Conservation (phyloP, 371 early-diverging fungal species). For the Sporodiniella umbellata region DNA sequence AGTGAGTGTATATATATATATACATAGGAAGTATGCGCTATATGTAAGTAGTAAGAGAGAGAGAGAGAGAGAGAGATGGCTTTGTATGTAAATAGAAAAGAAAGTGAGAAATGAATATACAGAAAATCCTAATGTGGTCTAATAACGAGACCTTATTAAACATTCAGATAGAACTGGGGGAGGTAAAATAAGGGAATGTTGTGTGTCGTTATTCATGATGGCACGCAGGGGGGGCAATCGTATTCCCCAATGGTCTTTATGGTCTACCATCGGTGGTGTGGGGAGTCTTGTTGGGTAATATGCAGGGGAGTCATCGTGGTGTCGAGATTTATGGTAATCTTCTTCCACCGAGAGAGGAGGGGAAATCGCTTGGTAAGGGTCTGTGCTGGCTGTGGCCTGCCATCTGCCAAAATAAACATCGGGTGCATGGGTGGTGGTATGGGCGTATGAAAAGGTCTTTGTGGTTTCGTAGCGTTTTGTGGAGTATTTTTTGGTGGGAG, state of each 20-base stretch:
- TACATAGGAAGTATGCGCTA: too few species aligned
- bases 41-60: too few species aligned
- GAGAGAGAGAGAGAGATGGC: too few species aligned
- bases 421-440: neutral
- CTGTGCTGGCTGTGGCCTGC: constrained; percentile 8
- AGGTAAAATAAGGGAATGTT: neutral
- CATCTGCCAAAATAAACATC: constrained; percentile 20
- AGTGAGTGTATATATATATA: too few species aligned
- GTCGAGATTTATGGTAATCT: neutral
- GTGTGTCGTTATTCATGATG: constrained; percentile 17
- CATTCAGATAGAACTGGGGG: neutral
- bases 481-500: neutral
- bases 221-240: constrained; percentile 20
- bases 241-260: constrained; percentile 5
- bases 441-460: constrained; percentile 5
- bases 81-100: too few species aligned
- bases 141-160: too few species aligned
- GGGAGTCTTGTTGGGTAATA: constrained; percentile 3
- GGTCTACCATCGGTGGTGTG: constrained; percentile 2
- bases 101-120: too few species aligned
- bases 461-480: constrained; percentile 1
- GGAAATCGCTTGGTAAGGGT: neutral
- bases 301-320: neutral
- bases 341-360: neutral
- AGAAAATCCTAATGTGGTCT: too few species aligned